Evolutionary conservation across 208 protist genomes (phyloP).

Genomic region (Sergeia podlipaevii): DNA sequence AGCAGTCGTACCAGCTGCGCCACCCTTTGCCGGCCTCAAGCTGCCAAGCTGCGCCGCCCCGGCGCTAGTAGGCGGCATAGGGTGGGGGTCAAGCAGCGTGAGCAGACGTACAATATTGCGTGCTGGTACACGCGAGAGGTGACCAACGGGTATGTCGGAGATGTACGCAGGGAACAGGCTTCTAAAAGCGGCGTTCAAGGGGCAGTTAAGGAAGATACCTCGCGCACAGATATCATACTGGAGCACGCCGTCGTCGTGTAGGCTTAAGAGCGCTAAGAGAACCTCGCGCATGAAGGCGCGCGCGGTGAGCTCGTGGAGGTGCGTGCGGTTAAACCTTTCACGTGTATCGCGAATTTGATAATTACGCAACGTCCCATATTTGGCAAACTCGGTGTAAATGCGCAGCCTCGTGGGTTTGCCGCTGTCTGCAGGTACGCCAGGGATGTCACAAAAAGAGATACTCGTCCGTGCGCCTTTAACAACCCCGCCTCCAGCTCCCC

Average conservation of each 20-base stretch:
- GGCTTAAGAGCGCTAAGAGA: constrained; percentile 63
- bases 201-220: constrained; percentile 50
- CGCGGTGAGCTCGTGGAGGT: constrained; percentile 72
- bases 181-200: constrained; percentile 42
- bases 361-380: constrained; percentile 52
- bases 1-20: too few relatives aligned
- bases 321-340: constrained; percentile 32
- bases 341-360: constrained; percentile 45
- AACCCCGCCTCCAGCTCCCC: not conserved
- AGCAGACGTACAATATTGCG: constrained; percentile 26
- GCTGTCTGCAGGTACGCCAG: not conserved
- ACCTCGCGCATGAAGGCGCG: constrained; percentile 78
- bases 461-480: not conserved
- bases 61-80: constrained; percentile 16
- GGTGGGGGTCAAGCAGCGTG: constrained; percentile 24
- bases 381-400: constrained; percentile 66
- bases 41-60: not conserved
- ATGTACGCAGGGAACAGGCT: constrained; percentile 81
- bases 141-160: constrained; percentile 50
- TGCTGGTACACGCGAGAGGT: constrained; percentile 26
- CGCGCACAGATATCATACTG: constrained; percentile 73
- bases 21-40: too few relatives aligned
- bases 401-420: constrained; percentile 22
- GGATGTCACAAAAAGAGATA: too few relatives aligned
- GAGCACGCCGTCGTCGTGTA: constrained; percentile 66